A percentile compares a stretch with the other conserved stretches of the same genome.
phyloP scores from a whole-genome alignment of 306 rosid genomes.

The Carpinus fangiana region DNA sequence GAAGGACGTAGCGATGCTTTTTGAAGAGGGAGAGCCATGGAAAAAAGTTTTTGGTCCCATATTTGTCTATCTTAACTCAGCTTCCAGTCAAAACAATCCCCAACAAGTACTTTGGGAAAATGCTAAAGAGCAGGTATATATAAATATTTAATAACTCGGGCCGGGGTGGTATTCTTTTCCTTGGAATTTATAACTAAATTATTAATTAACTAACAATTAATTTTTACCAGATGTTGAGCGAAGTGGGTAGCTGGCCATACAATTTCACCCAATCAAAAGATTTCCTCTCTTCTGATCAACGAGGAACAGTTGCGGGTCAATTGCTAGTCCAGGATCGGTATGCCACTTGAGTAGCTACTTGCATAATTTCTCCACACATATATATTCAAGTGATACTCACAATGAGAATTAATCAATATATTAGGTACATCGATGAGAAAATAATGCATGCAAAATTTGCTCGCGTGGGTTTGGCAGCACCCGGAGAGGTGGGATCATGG shows the following conservation, averaged over 20 bases:
- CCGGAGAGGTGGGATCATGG: constrained; percentile 46
- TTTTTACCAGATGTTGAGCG: constrained; percentile 41
- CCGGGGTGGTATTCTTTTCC: neutral
- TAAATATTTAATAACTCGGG: too few species aligned
- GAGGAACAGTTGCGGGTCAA: constrained; percentile 56
- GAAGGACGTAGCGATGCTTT: constrained; percentile 26
- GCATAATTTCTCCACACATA: too few species aligned
- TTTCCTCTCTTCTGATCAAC: constrained; percentile 41
- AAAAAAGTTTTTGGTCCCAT: constrained; percentile 81
- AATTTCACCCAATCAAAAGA: constrained; percentile 59
- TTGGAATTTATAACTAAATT: neutral
- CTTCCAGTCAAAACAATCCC: constrained; percentile 3
- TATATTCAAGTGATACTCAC: too few species aligned
- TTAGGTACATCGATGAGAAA: constrained; percentile 13
- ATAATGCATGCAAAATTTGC: constrained; percentile 24
- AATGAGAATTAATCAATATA: too few species aligned
- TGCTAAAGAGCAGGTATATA: constrained; percentile 63
- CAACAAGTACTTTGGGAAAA: constrained; percentile 49
- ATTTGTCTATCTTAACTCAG: constrained; percentile 57
- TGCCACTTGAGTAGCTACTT: too few species aligned
- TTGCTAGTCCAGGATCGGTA: constrained; percentile 63
- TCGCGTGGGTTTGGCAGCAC: constrained; percentile 38
- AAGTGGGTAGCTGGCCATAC: constrained; percentile 74
- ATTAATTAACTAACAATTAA: neutral
- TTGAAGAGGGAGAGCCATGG: constrained; percentile 60